Base-by-base conservation (phyloP, 345 rosid species). In the Mercurialis annua region DNA sequence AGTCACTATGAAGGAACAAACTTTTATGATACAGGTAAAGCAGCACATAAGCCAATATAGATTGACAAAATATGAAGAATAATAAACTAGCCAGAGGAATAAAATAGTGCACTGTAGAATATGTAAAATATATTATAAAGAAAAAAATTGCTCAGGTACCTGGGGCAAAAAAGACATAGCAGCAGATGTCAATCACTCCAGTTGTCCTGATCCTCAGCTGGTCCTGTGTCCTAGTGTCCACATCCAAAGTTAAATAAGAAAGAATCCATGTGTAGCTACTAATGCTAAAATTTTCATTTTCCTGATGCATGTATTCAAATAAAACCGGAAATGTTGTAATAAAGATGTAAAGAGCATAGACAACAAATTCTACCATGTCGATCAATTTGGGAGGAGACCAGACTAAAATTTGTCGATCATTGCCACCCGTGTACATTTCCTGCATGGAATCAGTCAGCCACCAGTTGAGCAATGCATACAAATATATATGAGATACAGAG, bases 371-470 rank as follows among this genome's bases (percentile, higher is more conserved):
- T 75, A 83, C 85, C 66, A 44, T 52, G 44, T 71, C 73, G 50
- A 68, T 49, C 67, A 67, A 62, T 70, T 77, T 73, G 57, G 81
- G 43, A 34, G 96, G 90, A 70, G 96, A 91, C 97, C 99, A 94
- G 26, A 86, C 91, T 46, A 91, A 95, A 75, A 87, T 94, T 73
- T 89, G 87, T 73, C 92, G 77, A 77, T 91, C 96, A 67, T 65
- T 77, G 46, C 96, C 87, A 44, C 97, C 89, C 2, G 97, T 85
- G 83, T 87, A 94, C 60, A 94, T 77, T 76, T 91, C 97, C 96
- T 87, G 82, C 36, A 62, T 51, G 62, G 38, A 46, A 47, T 23
- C 71, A 69, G 31, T 48, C 66, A 74, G 49, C 9, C 58, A 60
- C 46, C 55, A 49, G 65, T 57, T 44, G 72, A n/a, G 49, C 29